These are phyloP conservation scores for Ploettnerulaceae sp. DNA, from an alignment of 2,329 filamentous ascomycete species.

Conservation along the genomic window DNA sequence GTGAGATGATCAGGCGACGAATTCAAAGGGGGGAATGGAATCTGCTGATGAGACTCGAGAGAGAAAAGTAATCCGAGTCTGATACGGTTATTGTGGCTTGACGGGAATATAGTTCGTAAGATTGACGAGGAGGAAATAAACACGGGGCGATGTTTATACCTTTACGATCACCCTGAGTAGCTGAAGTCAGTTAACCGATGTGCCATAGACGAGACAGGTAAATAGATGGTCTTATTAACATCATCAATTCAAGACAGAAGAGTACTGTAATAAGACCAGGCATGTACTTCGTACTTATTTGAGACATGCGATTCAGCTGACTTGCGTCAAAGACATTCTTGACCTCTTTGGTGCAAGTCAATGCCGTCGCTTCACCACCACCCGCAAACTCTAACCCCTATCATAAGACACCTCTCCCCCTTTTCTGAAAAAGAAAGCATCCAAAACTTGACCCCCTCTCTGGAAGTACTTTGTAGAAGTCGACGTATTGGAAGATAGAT, in stretches of 20 bases:
- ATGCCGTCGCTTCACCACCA: too few relatives aligned
- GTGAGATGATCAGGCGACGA: background rate
- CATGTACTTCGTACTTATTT: background rate
- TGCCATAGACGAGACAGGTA: too few relatives aligned
- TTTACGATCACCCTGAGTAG: too few relatives aligned
- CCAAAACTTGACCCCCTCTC: background rate
- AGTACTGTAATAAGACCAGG: background rate
- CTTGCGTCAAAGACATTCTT: background rate
- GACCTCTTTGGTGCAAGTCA: too few relatives aligned
- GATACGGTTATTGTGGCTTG: background rate
- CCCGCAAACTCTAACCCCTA: background rate
- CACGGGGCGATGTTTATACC: too few relatives aligned
- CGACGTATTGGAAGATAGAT: slow-evolving; percentile 13
- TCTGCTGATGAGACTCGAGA: background rate
- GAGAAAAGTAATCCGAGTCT: background rate
- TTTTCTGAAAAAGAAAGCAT: background rate
- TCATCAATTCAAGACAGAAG: background rate
- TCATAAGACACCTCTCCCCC: background rate
- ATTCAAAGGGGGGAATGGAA: background rate
- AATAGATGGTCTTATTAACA: background rate
- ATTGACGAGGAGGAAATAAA: too few relatives aligned
- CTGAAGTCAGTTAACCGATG: too few relatives aligned
- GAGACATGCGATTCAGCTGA: slow-evolving; percentile 6
- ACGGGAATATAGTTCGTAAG: background rate
- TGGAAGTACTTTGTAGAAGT: slow-evolving; percentile 1